Evolutionary conservation across 148 eudicot genomes (phyloP).

Genomic region (Camellia lanceoleosa): DNA sequence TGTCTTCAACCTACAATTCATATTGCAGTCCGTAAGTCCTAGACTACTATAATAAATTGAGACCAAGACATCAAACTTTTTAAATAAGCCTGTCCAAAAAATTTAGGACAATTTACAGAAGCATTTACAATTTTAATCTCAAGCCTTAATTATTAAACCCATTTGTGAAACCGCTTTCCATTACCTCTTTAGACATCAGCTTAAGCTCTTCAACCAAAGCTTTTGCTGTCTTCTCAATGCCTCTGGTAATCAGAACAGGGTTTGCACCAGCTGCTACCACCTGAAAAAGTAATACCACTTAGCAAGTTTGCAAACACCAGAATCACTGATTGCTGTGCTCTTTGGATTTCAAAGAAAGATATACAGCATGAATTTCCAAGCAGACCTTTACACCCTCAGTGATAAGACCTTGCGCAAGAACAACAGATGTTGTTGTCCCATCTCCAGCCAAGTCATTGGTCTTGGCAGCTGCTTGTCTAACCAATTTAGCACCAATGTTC

Average conservation of each 20-base stretch:
- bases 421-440: slow-evolving; percentile 75
- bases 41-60: background rate
- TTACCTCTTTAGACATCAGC: slow-evolving; percentile 63
- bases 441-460: slow-evolving; percentile 81
- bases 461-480: slow-evolving; percentile 75
- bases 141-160: background rate
- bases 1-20: slow-evolving; percentile 51
- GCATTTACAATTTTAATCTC: background rate
- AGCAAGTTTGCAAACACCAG: background rate
- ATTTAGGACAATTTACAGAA: background rate
- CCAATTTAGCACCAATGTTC: slow-evolving; percentile 72
- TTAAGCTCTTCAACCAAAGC: slow-evolving; percentile 61
- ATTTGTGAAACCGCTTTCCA: background rate
- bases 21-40: background rate
- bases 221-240: slow-evolving; percentile 81
- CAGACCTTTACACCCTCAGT: slow-evolving; percentile 74
- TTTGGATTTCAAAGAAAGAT: background rate
- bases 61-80: background rate
- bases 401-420: slow-evolving; percentile 71
- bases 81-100: background rate
- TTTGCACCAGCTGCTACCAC: slow-evolving; percentile 98
- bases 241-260: slow-evolving; percentile 87
- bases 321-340: background rate
- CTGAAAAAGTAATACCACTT: slow-evolving; percentile 31
- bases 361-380: background rate